phyloP scores from a whole-genome alignment of 768 basidiomycete species.

The Mycena leptocephala region DNA sequence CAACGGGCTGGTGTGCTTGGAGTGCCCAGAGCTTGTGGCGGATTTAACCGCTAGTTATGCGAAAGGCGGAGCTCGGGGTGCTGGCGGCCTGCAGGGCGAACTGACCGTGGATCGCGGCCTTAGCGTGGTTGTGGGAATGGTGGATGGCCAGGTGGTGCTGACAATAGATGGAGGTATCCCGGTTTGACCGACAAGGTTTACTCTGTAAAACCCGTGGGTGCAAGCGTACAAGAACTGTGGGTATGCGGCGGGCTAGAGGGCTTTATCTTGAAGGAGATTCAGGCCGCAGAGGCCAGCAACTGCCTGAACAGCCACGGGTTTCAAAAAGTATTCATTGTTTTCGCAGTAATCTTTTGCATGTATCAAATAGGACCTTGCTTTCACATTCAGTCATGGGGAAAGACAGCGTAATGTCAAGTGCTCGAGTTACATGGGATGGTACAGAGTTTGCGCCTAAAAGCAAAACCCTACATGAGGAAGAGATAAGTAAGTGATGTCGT shows the following conservation, averaged over 20 bases:
- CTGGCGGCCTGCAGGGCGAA: conserved; percentile 87
- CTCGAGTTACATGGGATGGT: conserved; percentile 1
- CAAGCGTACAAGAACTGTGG: conserved; percentile 98
- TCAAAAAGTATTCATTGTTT: conserved; percentile 35
- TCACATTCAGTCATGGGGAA: background rate
- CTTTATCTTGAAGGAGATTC: conserved; percentile 86
- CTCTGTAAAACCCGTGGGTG: conserved; percentile 83
- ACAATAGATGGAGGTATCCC: conserved; percentile 51
- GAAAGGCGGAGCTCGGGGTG: conserved; percentile 81
- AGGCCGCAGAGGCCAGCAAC: conserved; percentile 45
- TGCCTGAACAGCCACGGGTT: background rate
- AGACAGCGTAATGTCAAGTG: background rate
- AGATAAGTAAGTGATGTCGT: conserved; percentile 14
- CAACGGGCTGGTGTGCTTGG: conserved; percentile 96
- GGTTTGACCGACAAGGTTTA: conserved; percentile 66
- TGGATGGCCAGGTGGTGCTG: conserved; percentile 79
- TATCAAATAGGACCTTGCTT: conserved; percentile 26
- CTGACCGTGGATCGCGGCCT: conserved; percentile 87
- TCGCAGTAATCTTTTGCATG: conserved; percentile 20
- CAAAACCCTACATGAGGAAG: background rate
- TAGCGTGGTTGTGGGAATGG: conserved; percentile 77
- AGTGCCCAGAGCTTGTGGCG: conserved; percentile 90
- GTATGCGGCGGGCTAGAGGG: conserved; percentile 95
- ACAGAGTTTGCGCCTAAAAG: background rate
- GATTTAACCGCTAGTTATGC: conserved; percentile 87